Base-by-base conservation (phyloP, 345 rosid genomes). In the Citrus sinensis region DNA sequence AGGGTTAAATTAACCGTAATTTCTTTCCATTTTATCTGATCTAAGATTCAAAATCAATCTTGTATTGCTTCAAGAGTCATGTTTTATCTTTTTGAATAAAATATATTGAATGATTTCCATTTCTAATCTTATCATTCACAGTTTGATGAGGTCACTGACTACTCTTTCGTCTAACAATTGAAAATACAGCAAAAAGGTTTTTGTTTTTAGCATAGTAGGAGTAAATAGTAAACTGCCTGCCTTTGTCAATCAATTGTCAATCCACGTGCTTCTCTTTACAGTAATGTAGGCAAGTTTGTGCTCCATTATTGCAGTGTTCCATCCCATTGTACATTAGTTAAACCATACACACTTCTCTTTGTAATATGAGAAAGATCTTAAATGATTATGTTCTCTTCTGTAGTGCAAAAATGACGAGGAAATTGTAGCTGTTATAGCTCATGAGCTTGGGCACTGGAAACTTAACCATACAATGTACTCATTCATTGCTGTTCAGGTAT, bases 401-500 rank as follows among this genome's bases (percentile, higher is more conserved):
- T 91, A 96, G 99, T 96, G 99, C 90, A 87, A 92, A 85, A 81
- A 91, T 82, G 92, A 94, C 25, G 93, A 94, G 81, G 99, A 94
- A 83, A 91, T 97, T 84, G 98, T 97, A 51, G 99, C 98, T 74
- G 98, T 97, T 80, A 89, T 94, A 86, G 98, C 93, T 68, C 99
- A 97, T 85, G 99, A 97, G 87, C 88, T 97, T 76, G 99, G 99
- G 72, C 99, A 97, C 75, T 94, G 99, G 99, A 97, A 97, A 83
- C 93, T 97, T 75, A 97, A 90, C 80, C 99, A 97, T 83, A 97
- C 98, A 7, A 88, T 92, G 84, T 93, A 90, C 89, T 89, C 97
- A 10, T 97, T 97, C 82, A 82, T 97, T 81, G 94, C 96, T 20
- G 91, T 97, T 72, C 98, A 97, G 92, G 99, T 93, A 79, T 76